Evolutionary conservation across 768 basidiomycete genomes (phyloP).

Genomic region (Mrakia gelida): DNA sequence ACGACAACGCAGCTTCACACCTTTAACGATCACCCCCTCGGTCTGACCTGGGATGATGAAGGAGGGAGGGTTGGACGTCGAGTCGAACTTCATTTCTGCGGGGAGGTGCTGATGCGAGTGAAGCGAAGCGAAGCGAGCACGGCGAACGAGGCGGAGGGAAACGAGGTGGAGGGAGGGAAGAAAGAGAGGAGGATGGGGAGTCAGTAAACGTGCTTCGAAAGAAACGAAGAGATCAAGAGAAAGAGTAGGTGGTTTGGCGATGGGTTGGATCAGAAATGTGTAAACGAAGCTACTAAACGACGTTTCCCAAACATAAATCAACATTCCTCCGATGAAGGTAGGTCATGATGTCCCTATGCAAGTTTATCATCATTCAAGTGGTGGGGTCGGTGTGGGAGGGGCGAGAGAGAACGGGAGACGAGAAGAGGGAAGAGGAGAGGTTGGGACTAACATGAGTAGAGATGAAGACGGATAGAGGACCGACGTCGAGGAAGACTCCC

Average conservation of each 20-base stretch:
- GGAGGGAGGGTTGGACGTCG: slow-evolving; percentile 93
- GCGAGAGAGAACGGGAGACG: background rate
- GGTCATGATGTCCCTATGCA: slow-evolving; percentile 47
- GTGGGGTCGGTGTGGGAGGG: slow-evolving; percentile 2
- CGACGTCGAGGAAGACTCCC: slow-evolving; percentile 97
- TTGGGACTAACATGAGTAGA: slow-evolving; percentile 75
- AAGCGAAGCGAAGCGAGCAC: background rate
- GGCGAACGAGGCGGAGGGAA: too few species aligned
- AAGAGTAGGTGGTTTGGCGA: slow-evolving; percentile 4
- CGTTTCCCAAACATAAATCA: slow-evolving; percentile 46
- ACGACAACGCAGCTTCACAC: slow-evolving; percentile 84
- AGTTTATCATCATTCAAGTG: slow-evolving; percentile 42
- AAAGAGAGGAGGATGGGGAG: too few species aligned
- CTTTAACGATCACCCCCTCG: slow-evolving; percentile 84
- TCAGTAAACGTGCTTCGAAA: slow-evolving; percentile 45
- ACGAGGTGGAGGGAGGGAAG: too few species aligned
- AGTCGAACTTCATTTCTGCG: slow-evolving; percentile 82
- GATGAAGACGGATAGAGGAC: slow-evolving; percentile 88
- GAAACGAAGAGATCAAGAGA: background rate
- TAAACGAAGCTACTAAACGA: slow-evolving; percentile 45
- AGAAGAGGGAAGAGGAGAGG: background rate
- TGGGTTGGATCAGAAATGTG: slow-evolving; percentile 37
- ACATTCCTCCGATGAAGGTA: slow-evolving; percentile 40
- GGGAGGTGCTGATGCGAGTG: slow-evolving; percentile 35
- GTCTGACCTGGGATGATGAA: slow-evolving; percentile 59